These are phyloP conservation scores for Aquilaria sinensis DNA, from an alignment of 345 rosid species.

Conservation along the genomic window DNA sequence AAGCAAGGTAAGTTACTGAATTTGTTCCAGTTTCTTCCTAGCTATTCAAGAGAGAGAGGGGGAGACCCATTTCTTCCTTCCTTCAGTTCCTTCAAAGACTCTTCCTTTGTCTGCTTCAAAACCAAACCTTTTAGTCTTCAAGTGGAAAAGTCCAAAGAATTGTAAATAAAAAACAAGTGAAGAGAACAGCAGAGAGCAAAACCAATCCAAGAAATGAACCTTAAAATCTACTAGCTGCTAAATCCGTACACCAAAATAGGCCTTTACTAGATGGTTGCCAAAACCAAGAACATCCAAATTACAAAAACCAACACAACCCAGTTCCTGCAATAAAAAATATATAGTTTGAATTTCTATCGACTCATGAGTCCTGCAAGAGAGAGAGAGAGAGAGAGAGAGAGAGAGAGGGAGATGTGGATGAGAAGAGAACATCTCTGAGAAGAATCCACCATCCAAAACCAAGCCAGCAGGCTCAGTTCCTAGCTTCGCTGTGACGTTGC, in stretches of 20 bases:
- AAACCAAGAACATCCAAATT: constrained; percentile 21
- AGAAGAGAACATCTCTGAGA: constrained; percentile 23
- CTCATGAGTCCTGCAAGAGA: no score
- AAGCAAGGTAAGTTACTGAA: no score
- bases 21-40: no score
- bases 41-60: no score
- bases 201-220: background rate
- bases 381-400: no score
- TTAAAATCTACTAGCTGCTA: background rate
- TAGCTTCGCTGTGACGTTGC: constrained; percentile 23
- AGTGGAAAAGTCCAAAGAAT: no score
- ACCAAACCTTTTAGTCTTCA: no score
- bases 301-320: constrained; percentile 10
- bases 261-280: constrained; percentile 16
- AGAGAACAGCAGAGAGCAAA: no score
- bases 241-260: background rate
- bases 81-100: background rate
- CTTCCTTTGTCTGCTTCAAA: background rate
- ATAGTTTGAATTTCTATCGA: no score
- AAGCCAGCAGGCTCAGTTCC: background rate
- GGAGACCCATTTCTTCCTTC: no score
- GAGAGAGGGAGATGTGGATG: constrained; percentile 19
- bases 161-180: no score
- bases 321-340: background rate
- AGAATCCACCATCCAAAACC: constrained; percentile 27